These are phyloP conservation scores for Eragrostis tef DNA, from an alignment of 202 grass and related monocot genomes.

Conservation along the genomic window DNA sequence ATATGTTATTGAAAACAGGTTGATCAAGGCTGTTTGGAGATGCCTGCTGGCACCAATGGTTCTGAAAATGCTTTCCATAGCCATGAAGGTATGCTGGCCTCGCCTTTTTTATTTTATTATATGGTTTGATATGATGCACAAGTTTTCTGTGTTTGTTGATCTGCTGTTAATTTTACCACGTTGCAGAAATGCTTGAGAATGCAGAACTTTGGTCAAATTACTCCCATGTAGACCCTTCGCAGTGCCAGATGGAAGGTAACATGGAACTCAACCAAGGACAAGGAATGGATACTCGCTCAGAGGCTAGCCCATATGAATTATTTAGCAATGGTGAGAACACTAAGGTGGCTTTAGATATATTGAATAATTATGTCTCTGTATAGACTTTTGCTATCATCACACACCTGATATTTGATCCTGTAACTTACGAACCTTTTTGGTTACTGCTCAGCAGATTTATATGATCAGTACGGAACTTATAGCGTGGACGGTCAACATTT, in stretches of 20 bases:
- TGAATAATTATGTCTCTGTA: neutral
- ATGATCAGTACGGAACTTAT: conserved; percentile 29
- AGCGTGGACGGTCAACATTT: conserved; percentile 48
- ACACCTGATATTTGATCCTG: neutral
- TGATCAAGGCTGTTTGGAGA: conserved; percentile 44
- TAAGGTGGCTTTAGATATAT: conserved; percentile 9
- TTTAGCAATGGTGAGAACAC: conserved; percentile 44
- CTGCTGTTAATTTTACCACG: conserved; percentile 11
- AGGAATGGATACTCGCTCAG: conserved; percentile 35
- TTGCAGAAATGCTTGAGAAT: conserved; percentile 40
- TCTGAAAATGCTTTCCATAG: conserved; percentile 49
- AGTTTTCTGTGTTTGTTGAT: conserved; percentile 8
- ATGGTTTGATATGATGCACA: conserved; percentile 6
- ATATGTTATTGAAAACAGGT: conserved; percentile 49
- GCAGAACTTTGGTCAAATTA: conserved; percentile 50
- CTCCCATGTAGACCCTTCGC: conserved; percentile 28
- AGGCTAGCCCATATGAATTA: conserved; percentile 33
- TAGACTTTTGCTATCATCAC: neutral
- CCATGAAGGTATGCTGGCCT: conserved; percentile 57
- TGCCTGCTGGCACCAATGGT: conserved; percentile 6
- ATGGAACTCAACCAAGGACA: conserved; percentile 38
- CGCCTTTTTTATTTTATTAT: neutral
- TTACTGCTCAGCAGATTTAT: conserved; percentile 41
- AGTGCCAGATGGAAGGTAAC: conserved; percentile 49
- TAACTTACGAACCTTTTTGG: conserved; percentile 5